Conservation (phyloP, 768 basidiomycete genomes). For the Suillus cothurnatus region DNA sequence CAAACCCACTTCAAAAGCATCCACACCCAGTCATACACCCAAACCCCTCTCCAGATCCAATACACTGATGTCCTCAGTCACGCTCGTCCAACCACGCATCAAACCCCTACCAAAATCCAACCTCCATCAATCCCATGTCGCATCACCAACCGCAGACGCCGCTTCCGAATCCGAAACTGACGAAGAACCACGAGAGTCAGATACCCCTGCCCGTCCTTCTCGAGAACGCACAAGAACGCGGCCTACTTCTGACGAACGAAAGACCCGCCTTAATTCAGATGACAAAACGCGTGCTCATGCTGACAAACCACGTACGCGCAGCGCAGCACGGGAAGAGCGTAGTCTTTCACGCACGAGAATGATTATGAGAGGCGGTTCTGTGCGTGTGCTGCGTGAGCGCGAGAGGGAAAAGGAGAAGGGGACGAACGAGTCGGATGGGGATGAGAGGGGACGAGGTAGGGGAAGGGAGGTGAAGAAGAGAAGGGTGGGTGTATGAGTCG, state of each 20-base stretch:
- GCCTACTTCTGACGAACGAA: conserved; percentile 24
- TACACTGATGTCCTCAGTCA: background rate
- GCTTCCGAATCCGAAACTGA: conserved; percentile 21
- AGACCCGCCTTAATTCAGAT: conserved; percentile 23
- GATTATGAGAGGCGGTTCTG: background rate
- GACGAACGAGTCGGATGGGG: conserved; percentile 11
- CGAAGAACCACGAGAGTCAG: conserved; percentile 19
- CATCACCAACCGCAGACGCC: conserved; percentile 14
- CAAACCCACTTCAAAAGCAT: conserved; percentile 9
- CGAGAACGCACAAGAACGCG: conserved; percentile 22
- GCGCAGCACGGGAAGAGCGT: conserved; percentile 8
- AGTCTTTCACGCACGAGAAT: conserved; percentile 5
- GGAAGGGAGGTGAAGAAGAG: conserved; percentile 34
- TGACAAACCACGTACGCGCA: conserved; percentile 21
- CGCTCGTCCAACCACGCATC: conserved; percentile 12
- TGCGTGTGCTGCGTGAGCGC: background rate
- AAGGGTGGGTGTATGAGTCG: conserved; percentile 20
- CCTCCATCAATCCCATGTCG: conserved; percentile 13
- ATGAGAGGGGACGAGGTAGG: conserved; percentile 12
- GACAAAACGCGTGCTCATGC: conserved; percentile 19
- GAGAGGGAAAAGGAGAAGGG: conserved; percentile 15
- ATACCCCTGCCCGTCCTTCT: conserved; percentile 18
- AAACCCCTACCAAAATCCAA: background rate
- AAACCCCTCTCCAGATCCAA: conserved; percentile 14
- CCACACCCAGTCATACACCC: conserved; percentile 17